Conservation (phyloP, 2,329 filamentous ascomycete genomes). For the Penicillium sp. region DNA sequence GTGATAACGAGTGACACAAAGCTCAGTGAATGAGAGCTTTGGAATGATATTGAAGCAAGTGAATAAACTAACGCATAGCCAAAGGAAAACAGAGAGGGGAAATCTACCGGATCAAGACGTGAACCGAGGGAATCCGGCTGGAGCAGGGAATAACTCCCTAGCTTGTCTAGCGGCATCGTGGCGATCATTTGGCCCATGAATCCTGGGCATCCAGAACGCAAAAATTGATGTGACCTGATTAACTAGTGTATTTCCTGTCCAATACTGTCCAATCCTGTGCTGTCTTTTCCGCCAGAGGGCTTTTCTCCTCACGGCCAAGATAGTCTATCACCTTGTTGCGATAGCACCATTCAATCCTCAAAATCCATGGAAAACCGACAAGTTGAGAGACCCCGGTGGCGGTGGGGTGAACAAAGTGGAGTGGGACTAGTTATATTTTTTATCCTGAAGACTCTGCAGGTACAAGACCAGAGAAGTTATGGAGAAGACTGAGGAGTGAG, state of each 20-base stretch:
- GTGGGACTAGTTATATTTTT: not conserved
- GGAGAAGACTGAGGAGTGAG: not conserved
- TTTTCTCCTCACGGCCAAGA: not conserved
- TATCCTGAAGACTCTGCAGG: not conserved
- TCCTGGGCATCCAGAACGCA: not conserved
- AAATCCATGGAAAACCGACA: not conserved
- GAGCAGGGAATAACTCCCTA: not conserved
- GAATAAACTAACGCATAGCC: not conserved
- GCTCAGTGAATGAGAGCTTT: not conserved
- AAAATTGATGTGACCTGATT: not conserved
- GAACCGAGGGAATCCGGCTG: not conserved
- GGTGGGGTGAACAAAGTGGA: not conserved
- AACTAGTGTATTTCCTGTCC: not conserved
- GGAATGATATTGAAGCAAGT: not conserved
- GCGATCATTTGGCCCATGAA: not conserved
- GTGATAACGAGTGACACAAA: conserved; percentile 1
- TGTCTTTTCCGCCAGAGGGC: not conserved
- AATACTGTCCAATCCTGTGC: not conserved
- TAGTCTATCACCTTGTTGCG: not conserved
- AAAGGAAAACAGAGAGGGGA: not conserved
- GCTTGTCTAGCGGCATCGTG: not conserved
- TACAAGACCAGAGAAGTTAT: not conserved
- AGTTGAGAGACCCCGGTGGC: not conserved
- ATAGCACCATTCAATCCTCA: not conserved
- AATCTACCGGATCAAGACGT: not conserved